Evolutionary conservation across 2,329 filamentous ascomycete genomes (phyloP), one percentile per base, ranked within the genome.

Genomic region (Venturia effusa): DNA sequence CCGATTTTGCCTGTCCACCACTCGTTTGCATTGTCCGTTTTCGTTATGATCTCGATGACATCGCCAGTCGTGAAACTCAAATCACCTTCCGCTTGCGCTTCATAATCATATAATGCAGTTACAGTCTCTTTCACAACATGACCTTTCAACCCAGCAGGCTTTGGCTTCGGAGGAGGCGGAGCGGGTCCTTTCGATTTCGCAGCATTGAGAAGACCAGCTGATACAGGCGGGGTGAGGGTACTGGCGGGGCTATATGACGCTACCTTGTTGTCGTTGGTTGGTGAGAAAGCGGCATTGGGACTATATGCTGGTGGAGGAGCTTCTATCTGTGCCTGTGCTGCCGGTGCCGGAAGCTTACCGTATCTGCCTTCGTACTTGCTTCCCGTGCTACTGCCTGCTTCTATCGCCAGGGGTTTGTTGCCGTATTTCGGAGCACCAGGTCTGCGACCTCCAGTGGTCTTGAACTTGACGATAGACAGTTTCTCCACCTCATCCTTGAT

Each of bases 91-190:
- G 93, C 92, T 74, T 97, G 92, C 6, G 94, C 94, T 67, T 96
- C 90, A 72, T 96, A 99, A 72, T 97, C 94, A 75, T 97, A 99
- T 66, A 99, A 77, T 8, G 94, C 94, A 2, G 92, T 97, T 40
- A 89, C 92, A 0, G 84, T 92, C 75, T 97, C 92, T 0, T 83
- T 83, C 0, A 80, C 78, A 0, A 88, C 85, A 19, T 78, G 81
- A 3, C 81, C 86, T 68, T 82, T 87, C 59, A 97, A 79, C 63
- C 86, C 81, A 57, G 83, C 87, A 2, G 92, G 92, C 79, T 96
- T 81, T 6, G 79, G 79, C 68, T 81, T 81, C 8, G 79, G 79
- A 13, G 79, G 79, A 3, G 79, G 79, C 61, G 79, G 79, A 48
- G 78, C 78, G 4, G 76, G 76, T n/a, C 74, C 74, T 70, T 81